Conservation (phyloP, 768 basidiomycete genomes). For the Leccinum longicurvipes region DNA sequence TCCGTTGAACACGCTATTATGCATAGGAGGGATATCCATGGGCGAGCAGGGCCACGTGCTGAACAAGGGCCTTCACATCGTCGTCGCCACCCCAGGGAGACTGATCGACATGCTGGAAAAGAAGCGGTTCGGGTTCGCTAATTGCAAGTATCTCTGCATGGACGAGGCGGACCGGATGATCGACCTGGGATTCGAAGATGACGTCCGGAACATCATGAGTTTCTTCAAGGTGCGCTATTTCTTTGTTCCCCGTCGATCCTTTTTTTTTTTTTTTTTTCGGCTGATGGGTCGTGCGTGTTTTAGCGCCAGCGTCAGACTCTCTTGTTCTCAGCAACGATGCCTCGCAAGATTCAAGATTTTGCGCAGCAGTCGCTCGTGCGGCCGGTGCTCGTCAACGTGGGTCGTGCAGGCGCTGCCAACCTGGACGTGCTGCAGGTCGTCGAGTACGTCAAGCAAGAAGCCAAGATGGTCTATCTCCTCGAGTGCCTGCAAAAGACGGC, state of each 20-base stretch:
- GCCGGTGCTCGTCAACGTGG: slow-evolving; percentile 94
- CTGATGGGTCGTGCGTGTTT: not conserved
- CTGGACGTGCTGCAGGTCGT: slow-evolving; percentile 95
- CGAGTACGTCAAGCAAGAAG: slow-evolving; percentile 99
- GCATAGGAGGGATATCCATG: slow-evolving; percentile 99
- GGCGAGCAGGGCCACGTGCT: slow-evolving; percentile 92
- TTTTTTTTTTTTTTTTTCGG: not conserved
- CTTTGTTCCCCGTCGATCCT: not conserved
- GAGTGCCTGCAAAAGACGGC: slow-evolving; percentile 98
- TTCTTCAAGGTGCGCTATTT: slow-evolving; percentile 79
- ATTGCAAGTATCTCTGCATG: slow-evolving; percentile 97
- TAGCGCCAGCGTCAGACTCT: slow-evolving; percentile 95
- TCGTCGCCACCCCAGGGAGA: slow-evolving; percentile 94
- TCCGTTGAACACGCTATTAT: slow-evolving; percentile 80
- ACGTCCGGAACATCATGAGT: slow-evolving; percentile 98
- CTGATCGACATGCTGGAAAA: slow-evolving; percentile 99
- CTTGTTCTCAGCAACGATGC: slow-evolving; percentile 99
- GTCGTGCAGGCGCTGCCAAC: slow-evolving; percentile 96
- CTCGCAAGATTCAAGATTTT: slow-evolving; percentile 97
- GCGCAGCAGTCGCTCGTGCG: slow-evolving; percentile 94
- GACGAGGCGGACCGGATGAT: slow-evolving; percentile 99
- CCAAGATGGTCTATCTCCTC: slow-evolving; percentile 98
- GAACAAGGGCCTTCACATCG: slow-evolving; percentile 89
- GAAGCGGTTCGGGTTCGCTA: slow-evolving; percentile 85
- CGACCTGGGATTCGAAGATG: slow-evolving; percentile 97